Evolutionary conservation across 257 asterid genomes (phyloP).

Genomic region (Paraleonurus japonicus): DNA sequence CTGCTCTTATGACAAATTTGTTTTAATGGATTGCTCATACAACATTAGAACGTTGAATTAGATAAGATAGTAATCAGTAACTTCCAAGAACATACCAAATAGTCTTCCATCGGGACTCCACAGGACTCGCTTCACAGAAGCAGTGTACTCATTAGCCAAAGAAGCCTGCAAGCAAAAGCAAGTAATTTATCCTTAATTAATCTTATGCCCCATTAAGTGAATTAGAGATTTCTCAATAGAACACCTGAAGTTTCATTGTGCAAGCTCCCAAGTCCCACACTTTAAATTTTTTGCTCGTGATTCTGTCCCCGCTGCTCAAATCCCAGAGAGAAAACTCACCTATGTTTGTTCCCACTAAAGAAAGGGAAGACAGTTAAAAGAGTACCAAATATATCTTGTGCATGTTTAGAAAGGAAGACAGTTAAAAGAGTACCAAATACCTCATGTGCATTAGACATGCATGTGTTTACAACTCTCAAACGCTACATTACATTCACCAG

Average conservation of each 20-base stretch:
- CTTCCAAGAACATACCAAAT: slow-evolving; percentile 40
- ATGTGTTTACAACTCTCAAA: background rate
- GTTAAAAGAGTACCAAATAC: background rate
- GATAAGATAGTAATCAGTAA: background rate
- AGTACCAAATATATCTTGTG: background rate
- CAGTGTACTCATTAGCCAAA: slow-evolving; percentile 52
- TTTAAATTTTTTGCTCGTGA: slow-evolving; percentile 43
- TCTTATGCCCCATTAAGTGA: slow-evolving; percentile 9
- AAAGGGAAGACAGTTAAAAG: background rate
- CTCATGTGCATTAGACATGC: background rate
- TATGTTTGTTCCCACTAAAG: slow-evolving; percentile 62
- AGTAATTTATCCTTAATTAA: slow-evolving; percentile 7
- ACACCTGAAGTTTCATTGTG: slow-evolving; percentile 59
- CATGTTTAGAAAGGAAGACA: slow-evolving; percentile 18
- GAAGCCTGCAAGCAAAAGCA: slow-evolving; percentile 44
- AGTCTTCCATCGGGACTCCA: slow-evolving; percentile 68
- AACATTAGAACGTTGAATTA: background rate
- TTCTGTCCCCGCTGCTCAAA: slow-evolving; percentile 48
- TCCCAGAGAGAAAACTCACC: slow-evolving; percentile 71
- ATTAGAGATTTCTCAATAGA: background rate
- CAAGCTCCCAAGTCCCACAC: slow-evolving; percentile 60
- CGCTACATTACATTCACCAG: background rate
- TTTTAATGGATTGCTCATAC: background rate
- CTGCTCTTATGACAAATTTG: background rate
- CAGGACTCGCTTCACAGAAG: slow-evolving; percentile 60